Evolutionary conservation across 768 basidiomycete species (phyloP).

Genomic region (Xanthoconium purpureum): DNA sequence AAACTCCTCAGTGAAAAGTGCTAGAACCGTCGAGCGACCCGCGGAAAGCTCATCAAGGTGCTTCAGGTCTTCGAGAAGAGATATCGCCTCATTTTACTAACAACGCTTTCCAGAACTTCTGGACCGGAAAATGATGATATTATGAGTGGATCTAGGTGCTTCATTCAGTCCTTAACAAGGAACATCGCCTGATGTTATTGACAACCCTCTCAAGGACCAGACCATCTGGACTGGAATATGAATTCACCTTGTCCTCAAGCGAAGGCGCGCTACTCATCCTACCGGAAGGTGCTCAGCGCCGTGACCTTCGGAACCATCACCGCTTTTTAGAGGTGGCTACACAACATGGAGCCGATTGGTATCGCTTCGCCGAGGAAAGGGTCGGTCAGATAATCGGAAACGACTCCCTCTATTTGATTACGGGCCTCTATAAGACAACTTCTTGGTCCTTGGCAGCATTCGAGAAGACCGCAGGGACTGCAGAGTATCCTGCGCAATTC

Average conservation of each 20-base stretch:
- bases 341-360: conserved; percentile 26
- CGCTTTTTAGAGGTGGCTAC: conserved; percentile 20
- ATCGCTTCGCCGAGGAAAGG: conserved; percentile 20
- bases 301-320: conserved; percentile 19
- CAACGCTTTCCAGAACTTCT: too few species aligned
- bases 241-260: conserved; percentile 8
- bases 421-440: background rate
- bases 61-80: background rate
- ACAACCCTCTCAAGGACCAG: background rate
- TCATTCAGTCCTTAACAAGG: background rate
- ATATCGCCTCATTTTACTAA: background rate
- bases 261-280: conserved; percentile 33
- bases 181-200: background rate
- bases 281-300: conserved; percentile 26
- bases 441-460: background rate
- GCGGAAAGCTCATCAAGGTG: background rate
- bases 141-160: background rate
- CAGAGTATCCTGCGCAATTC: conserved; percentile 6
- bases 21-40: background rate
- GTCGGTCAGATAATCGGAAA: conserved; percentile 16
- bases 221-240: background rate
- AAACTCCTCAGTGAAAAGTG: conserved; percentile 5
- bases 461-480: background rate
- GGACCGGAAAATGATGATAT: too few species aligned
- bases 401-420: conserved; percentile 7